These are phyloP conservation scores for Russula sp. DNA, from an alignment of 768 basidiomycete genomes.

Conservation along the genomic window DNA sequence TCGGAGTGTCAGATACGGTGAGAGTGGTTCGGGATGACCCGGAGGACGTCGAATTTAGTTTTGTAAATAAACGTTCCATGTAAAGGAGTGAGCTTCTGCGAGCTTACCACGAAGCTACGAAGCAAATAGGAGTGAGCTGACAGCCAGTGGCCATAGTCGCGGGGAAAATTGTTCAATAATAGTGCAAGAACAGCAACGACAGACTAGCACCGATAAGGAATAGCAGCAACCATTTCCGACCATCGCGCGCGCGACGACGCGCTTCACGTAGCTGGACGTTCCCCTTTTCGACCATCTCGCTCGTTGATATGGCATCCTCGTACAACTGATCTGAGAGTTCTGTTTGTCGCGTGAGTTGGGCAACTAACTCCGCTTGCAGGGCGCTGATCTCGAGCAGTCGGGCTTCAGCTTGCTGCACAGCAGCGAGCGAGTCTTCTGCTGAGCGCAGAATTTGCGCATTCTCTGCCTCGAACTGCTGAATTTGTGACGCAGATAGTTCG, in stretches of 20 bases:
- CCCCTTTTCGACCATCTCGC: slow-evolving; percentile 81
- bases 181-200: slow-evolving; percentile 88
- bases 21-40: neutral
- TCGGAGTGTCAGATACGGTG: neutral
- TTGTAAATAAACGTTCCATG: neutral
- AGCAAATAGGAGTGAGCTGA: neutral
- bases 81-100: neutral
- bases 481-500: slow-evolving; percentile 80
- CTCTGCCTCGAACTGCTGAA: slow-evolving; percentile 89
- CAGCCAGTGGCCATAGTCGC: neutral
- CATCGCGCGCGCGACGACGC: slow-evolving; percentile 76
- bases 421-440: slow-evolving; percentile 80
- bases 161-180: slow-evolving; percentile 47
- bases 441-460: slow-evolving; percentile 80
- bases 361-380: slow-evolving; percentile 86
- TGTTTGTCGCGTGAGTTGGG: slow-evolving; percentile 82
- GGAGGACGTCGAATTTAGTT: neutral
- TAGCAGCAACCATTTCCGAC: slow-evolving; percentile 82
- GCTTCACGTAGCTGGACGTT: slow-evolving; percentile 90
- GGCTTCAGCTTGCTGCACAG: slow-evolving; percentile 89
- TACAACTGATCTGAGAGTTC: slow-evolving; percentile 91
- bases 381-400: slow-evolving; percentile 89
- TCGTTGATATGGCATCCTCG: slow-evolving; percentile 88
- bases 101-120: neutral
- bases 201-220: slow-evolving; percentile 91